phyloP scores from a whole-genome alignment of 2,329 filamentous ascomycete species.

The Emericellopsis cladophorae region DNA sequence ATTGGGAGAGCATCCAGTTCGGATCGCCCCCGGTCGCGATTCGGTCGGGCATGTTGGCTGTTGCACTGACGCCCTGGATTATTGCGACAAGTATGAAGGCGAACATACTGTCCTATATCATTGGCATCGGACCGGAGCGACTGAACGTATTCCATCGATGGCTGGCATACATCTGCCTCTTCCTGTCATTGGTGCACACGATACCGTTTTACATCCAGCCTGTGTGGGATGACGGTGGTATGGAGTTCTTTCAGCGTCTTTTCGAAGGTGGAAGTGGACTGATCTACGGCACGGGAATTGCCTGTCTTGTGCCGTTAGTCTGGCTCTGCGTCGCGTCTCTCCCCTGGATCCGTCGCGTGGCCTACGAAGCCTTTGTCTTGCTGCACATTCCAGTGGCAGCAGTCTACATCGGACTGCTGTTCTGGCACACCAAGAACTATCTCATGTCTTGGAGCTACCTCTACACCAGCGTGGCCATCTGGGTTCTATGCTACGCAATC shows the following conservation, averaged over 20 bases:
- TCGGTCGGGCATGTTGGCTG: conserved; percentile 79
- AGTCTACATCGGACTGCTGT: conserved; percentile 70
- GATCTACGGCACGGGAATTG: conserved; percentile 77
- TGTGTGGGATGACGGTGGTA: conserved; percentile 68
- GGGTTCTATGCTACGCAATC: conserved; percentile 59
- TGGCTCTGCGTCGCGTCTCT: conserved; percentile 81
- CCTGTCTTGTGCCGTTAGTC: conserved; percentile 66
- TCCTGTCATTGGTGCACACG: conserved; percentile 72
- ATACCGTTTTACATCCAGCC: conserved; percentile 85
- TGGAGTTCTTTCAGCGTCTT: conserved; percentile 55
- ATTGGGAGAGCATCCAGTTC: conserved; percentile 74
- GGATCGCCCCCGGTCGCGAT: conserved; percentile 84
- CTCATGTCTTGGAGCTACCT: conserved; percentile 85
- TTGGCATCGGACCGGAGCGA: conserved; percentile 83
- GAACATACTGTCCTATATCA: conserved; percentile 71
- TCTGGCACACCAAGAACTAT: conserved; percentile 95
- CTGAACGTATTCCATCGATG: conserved; percentile 90
- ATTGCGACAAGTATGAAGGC: conserved; percentile 82
- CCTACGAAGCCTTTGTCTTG: conserved; percentile 77
- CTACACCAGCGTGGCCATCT: conserved; percentile 68
- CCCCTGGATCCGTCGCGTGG: conserved; percentile 59
- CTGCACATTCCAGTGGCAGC: conserved; percentile 75
- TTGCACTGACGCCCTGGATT: conserved; percentile 89
- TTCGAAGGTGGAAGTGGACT: conserved; percentile 53
- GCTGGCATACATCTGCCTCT: conserved; percentile 76